A percentile compares a stretch with the other conserved stretches of the same genome.
These are phyloP conservation scores for Serendipita sp. DNA, from an alignment of 1,284 basidiomycete genomes.

Conservation along the genomic window DNA sequence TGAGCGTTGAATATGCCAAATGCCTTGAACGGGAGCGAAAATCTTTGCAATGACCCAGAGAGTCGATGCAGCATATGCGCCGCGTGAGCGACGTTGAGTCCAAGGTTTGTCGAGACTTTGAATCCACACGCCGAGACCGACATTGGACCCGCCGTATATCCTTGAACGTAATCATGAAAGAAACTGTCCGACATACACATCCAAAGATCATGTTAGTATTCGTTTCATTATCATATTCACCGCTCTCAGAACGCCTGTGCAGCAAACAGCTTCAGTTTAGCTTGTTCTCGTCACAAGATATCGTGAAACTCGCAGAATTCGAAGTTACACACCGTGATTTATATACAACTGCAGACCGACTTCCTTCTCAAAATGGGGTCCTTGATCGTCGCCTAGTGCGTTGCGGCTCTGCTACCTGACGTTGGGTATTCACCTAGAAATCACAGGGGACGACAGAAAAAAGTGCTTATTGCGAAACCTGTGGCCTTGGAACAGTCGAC, in stretches of 20 bases:
- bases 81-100: background rate
- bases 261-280: slow-evolving; percentile 93
- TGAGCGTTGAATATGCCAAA: too few relatives aligned
- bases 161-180: background rate
- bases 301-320: slow-evolving; percentile 87
- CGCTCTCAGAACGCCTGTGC: slow-evolving; percentile 2
- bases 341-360: slow-evolving; percentile 65
- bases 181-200: background rate
- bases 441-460: slow-evolving; percentile 89
- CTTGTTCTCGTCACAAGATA: slow-evolving; percentile 80
- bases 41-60: background rate
- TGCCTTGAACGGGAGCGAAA: background rate
- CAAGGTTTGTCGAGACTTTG: background rate
- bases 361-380: slow-evolving; percentile 83
- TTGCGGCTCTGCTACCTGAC: slow-evolving; percentile 14
- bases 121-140: too few relatives aligned
- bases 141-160: background rate
- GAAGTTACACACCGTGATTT: slow-evolving; percentile 85
- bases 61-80: background rate
- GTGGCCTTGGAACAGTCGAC: slow-evolving; percentile 81
- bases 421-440: background rate
- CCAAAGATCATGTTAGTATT: background rate
- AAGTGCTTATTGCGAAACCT: slow-evolving; percentile 84
- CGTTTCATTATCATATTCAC: background rate
- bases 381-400: slow-evolving; percentile 75